Conservation (phyloP, 2,329 filamentous ascomycete genomes). For the Talaromyces albobiverticillius region DNA sequence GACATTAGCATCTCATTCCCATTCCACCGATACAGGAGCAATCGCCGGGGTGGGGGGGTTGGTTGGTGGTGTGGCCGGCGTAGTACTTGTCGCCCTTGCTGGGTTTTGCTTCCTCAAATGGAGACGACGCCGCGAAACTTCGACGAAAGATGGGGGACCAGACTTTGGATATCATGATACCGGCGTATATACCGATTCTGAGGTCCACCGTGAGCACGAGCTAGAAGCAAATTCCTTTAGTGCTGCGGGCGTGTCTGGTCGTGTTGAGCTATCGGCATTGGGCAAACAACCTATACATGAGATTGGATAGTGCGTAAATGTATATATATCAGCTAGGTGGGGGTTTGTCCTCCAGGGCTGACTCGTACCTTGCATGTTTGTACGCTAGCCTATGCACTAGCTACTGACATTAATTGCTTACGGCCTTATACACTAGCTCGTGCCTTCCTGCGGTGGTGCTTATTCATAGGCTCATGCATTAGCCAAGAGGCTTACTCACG, state of each 20-base stretch:
- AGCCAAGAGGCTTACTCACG: too few species aligned
- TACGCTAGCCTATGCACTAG: too few species aligned
- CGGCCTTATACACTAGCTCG: too few species aligned
- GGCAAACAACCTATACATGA: background rate
- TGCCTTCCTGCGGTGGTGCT: too few species aligned
- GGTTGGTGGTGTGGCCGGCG: conserved; percentile 41
- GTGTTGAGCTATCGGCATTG: background rate
- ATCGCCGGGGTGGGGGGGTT: conserved; percentile 30
- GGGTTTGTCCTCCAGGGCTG: too few species aligned
- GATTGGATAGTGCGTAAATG: background rate
- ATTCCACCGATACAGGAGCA: conserved; percentile 32
- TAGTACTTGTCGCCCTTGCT: conserved; percentile 15
- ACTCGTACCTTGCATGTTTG: too few species aligned
- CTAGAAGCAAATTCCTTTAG: background rate
- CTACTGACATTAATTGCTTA: too few species aligned
- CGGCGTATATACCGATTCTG: background rate
- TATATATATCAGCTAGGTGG: too few species aligned
- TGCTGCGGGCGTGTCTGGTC: background rate
- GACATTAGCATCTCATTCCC: background rate
- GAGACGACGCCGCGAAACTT: background rate
- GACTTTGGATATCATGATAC: background rate
- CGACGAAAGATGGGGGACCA: background rate
- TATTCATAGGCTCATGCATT: too few species aligned
- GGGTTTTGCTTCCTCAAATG: background rate
- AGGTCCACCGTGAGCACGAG: too few species aligned